phyloP scores from a whole-genome alignment of 306 rosid genomes.

The Cucurbita ficifolia region DNA sequence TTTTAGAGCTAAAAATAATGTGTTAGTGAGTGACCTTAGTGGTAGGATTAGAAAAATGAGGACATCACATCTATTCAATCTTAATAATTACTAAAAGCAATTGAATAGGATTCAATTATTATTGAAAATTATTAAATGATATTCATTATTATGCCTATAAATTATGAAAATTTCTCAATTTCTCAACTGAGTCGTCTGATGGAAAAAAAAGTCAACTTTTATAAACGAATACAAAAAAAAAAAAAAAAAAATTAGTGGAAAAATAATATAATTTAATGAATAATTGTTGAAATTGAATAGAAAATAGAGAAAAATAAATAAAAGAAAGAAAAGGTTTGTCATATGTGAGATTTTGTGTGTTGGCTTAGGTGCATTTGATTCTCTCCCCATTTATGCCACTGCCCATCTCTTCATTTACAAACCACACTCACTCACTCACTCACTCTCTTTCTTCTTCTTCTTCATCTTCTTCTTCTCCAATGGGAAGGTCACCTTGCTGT shows the following conservation, averaged over 20 bases:
- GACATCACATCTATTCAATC: background rate
- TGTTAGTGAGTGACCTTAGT: too few species aligned
- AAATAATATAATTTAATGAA: conserved; percentile 17
- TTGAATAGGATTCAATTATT: conserved; percentile 1
- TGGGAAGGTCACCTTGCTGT: conserved; percentile 99
- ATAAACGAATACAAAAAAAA: too few species aligned
- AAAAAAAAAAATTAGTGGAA: background rate
- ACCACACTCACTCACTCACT: background rate
- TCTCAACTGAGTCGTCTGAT: too few species aligned
- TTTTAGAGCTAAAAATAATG: too few species aligned
- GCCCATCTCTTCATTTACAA: conserved; percentile 4
- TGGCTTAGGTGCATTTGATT: background rate
- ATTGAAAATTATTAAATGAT: background rate
- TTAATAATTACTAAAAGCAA: background rate
- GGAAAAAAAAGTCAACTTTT: too few species aligned
- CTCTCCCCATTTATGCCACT: background rate
- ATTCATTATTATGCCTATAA: background rate
- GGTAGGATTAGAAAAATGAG: background rate
- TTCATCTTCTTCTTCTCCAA: background rate
- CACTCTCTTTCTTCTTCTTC: background rate
- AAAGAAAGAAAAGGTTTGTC: background rate
- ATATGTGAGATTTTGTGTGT: background rate
- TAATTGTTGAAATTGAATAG: conserved; percentile 24
- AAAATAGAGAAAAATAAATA: background rate
- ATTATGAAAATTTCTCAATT: background rate